Conservation (phyloP, 1,284 basidiomycete species). For the Anthracocystis setariae region DNA sequence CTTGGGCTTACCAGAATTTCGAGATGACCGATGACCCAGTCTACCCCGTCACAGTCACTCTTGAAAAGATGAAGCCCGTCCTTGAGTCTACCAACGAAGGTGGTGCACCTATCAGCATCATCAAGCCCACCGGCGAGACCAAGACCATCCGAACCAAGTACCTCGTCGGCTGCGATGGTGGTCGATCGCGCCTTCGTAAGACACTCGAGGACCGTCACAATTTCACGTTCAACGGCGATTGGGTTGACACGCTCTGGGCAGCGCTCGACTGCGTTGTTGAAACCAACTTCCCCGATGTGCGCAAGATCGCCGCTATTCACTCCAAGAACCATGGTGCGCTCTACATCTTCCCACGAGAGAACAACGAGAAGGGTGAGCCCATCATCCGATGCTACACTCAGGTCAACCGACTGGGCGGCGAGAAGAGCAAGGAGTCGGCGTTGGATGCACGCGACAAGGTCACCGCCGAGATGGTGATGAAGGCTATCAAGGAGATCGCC, state of each 20-base stretch:
- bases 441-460: slow-evolving; percentile 63
- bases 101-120: slow-evolving; percentile 55
- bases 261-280: slow-evolving; percentile 64
- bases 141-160: slow-evolving; percentile 68
- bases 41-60: slow-evolving; percentile 58
- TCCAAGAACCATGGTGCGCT: slow-evolving; percentile 63
- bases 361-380: slow-evolving; percentile 65
- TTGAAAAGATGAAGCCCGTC: slow-evolving; percentile 63
- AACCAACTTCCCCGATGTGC: slow-evolving; percentile 63
- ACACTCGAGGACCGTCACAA: slow-evolving; percentile 60
- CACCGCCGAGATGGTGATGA: slow-evolving; percentile 67
- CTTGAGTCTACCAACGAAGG: slow-evolving; percentile 51
- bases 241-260: slow-evolving; percentile 65
- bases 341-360: slow-evolving; percentile 68
- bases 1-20: slow-evolving; percentile 62
- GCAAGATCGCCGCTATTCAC: slow-evolving; percentile 66
- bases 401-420: slow-evolving; percentile 62
- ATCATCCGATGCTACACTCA: slow-evolving; percentile 68
- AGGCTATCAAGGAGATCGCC: slow-evolving; percentile 69
- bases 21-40: slow-evolving; percentile 45
- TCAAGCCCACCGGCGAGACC: slow-evolving; percentile 59
- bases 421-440: slow-evolving; percentile 57
- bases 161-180: slow-evolving; percentile 69
- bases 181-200: slow-evolving; percentile 64
- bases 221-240: slow-evolving; percentile 59